Evolutionary conservation across 2,329 filamentous ascomycete genomes (phyloP).

Genomic region (Drechslerella dactyloides): DNA sequence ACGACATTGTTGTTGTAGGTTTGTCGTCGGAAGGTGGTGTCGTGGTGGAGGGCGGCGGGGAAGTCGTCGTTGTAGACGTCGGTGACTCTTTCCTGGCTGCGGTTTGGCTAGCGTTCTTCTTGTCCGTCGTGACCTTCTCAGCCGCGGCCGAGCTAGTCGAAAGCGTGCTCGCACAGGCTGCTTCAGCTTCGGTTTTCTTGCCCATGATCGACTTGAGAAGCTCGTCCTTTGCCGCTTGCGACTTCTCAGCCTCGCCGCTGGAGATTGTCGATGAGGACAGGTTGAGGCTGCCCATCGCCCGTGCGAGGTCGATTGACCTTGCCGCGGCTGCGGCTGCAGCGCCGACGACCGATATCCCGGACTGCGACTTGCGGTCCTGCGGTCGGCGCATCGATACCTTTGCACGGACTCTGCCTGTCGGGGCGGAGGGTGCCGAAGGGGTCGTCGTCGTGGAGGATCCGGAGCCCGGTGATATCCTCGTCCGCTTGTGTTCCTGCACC

Average conservation of each 20-base stretch:
- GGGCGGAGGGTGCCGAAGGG: slow-evolving; percentile 8
- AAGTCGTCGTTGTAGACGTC: slow-evolving; percentile 13
- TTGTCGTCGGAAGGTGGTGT: slow-evolving; percentile 3
- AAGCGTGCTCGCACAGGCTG: background rate
- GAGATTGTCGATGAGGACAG: slow-evolving; percentile 45
- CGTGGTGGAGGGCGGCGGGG: background rate
- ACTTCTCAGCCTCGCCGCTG: slow-evolving; percentile 44
- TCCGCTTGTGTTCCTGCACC: slow-evolving; percentile 38
- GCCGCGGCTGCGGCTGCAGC: slow-evolving; percentile 6
- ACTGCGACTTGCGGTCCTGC: slow-evolving; percentile 19
- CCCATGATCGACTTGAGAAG: slow-evolving; percentile 41
- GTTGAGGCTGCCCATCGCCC: slow-evolving; percentile 36
- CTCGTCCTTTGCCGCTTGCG: slow-evolving; percentile 44
- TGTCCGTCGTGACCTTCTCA: slow-evolving; percentile 23
- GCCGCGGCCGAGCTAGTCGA: background rate
- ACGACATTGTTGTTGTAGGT: slow-evolving; percentile 7
- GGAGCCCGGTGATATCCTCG: slow-evolving; percentile 16
- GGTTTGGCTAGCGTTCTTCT: slow-evolving; percentile 9
- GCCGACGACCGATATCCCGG: slow-evolving; percentile 18
- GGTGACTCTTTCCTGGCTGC: slow-evolving; percentile 14
- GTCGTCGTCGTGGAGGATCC: slow-evolving; percentile 2
- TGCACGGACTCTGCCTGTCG: slow-evolving; percentile 32
- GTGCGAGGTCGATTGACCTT: slow-evolving; percentile 24
- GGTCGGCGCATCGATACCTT: slow-evolving; percentile 44
- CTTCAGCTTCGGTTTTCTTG: slow-evolving; percentile 30